phyloP scores from a whole-genome alignment of 305 asterid genomes.

The Ilex paraguariensis region DNA sequence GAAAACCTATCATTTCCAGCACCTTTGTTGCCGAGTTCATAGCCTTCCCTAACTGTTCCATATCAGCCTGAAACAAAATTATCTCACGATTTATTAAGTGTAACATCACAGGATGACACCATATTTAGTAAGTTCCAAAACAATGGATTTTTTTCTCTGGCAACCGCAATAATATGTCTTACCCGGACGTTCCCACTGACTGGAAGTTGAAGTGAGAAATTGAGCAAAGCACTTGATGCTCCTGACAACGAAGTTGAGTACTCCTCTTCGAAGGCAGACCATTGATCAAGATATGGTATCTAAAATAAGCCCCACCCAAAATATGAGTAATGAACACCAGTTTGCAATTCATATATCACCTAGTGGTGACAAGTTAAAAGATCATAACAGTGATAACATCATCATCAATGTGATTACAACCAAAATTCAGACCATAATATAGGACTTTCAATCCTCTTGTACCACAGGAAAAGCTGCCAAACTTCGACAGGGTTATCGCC shows the following conservation, averaged over 20 bases:
- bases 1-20: conserved; percentile 44
- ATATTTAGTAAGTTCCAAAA: background rate
- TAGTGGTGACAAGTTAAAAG: too few species aligned
- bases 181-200: conserved; percentile 64
- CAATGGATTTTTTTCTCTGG: background rate
- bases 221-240: conserved; percentile 47
- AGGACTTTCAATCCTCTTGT: too few species aligned
- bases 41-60: conserved; percentile 52
- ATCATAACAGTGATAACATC: too few species aligned
- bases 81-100: conserved; percentile 1
- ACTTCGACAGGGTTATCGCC: too few species aligned
- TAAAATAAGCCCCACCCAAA: conserved; percentile 5
- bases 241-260: conserved; percentile 52
- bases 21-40: conserved; percentile 60
- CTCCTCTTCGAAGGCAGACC: conserved; percentile 65
- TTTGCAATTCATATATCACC: background rate
- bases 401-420: background rate
- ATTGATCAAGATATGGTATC: conserved; percentile 76
- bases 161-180: conserved; percentile 16
- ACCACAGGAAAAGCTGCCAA: too few species aligned
- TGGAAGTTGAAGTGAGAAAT: conserved; percentile 66
- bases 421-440: conserved; percentile 2
- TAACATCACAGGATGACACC: conserved; percentile 3
- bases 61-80: conserved; percentile 42
- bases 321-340: background rate